Evolutionary conservation across 768 basidiomycete genomes (phyloP), one percentile per base, ranked within the genome.

Genomic region (Russula sp.): DNA sequence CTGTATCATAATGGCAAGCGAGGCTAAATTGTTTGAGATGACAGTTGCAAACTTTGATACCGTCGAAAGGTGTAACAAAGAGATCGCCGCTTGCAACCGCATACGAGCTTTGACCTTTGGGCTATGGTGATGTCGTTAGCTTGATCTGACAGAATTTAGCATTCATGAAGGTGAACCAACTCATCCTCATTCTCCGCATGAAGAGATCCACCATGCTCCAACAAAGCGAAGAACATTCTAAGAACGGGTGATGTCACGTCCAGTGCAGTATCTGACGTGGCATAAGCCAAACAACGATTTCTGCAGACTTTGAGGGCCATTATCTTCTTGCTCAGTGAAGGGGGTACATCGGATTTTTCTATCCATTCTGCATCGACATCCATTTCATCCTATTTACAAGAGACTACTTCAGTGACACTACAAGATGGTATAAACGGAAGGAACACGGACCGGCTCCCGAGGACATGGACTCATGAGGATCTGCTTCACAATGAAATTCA

Each of bases 11-110:
- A 92, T 77, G 0, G 87, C 87, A 34, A 98, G 69, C 64, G 78
- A 76, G 42, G 88, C 72, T 68, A 97, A 94, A 66, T 82, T 80
- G 3, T 75, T 74, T 22, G 77, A 69, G 22, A 95, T 80, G 7
- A 78, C 77, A 34, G 76, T 75, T 10, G 84, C 80, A 71, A 84
- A 94, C 3, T 67, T 69, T 39, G 80, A 74, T 5, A 87, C 76
- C 0, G 83, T 79, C 1, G 83, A 81, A 11, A 99, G 76, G 70
- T 93, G 92, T 34, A 97, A 75, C 50, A 98, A 70, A 4, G 88
- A 92, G 4, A 86, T 74, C 0, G 88, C 88, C 5, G 94, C 92
- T 69, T 90, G 86, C 8, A 98, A 75, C 35, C 96, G 83, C 74
- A 98, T 78, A 18, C 93, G 85, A 4, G 89, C 83, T 70, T 84